Evolutionary conservation across 306 rosid genomes (phyloP).

Genomic region (Casuarina cunninghamiana): DNA sequence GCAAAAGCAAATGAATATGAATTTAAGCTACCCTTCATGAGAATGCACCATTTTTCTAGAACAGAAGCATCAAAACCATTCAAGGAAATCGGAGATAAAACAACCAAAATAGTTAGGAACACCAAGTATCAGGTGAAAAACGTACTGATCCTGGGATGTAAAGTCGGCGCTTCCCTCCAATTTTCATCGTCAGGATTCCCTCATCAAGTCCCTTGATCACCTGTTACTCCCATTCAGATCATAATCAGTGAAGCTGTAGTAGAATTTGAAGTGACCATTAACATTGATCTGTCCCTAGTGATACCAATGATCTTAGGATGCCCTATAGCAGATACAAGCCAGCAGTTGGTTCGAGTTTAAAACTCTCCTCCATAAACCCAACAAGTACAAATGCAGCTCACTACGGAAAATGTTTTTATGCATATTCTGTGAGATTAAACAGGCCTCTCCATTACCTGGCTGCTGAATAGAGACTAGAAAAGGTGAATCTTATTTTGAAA

Average conservation of each 20-base stretch:
- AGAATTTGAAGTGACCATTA: not conserved
- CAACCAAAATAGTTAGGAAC: not conserved
- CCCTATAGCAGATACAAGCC: not conserved
- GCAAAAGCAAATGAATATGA: not conserved
- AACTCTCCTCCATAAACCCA: not conserved
- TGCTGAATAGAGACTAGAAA: not conserved
- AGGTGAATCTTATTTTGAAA: not conserved
- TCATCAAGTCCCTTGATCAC: conserved; percentile 97
- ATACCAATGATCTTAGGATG: not conserved
- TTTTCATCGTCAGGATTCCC: conserved; percentile 84
- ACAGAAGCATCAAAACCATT: not conserved
- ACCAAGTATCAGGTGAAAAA: conserved; percentile 29
- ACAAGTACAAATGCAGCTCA: not conserved
- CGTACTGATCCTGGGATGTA: conserved; percentile 91
- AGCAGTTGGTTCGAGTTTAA: not conserved
- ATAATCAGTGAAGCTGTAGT: conserved; percentile 21
- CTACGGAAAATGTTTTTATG: not conserved
- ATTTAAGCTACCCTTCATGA: not conserved
- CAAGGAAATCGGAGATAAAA: not conserved
- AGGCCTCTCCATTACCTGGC: not conserved
- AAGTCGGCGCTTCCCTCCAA: conserved; percentile 88
- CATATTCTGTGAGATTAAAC: not conserved
- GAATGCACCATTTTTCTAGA: not conserved
- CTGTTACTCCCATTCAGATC: conserved; percentile 51
- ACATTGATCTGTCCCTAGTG: not conserved